Conservation (phyloP, 2,329 filamentous ascomycete genomes). For the Stemphylium lycopersici region DNA sequence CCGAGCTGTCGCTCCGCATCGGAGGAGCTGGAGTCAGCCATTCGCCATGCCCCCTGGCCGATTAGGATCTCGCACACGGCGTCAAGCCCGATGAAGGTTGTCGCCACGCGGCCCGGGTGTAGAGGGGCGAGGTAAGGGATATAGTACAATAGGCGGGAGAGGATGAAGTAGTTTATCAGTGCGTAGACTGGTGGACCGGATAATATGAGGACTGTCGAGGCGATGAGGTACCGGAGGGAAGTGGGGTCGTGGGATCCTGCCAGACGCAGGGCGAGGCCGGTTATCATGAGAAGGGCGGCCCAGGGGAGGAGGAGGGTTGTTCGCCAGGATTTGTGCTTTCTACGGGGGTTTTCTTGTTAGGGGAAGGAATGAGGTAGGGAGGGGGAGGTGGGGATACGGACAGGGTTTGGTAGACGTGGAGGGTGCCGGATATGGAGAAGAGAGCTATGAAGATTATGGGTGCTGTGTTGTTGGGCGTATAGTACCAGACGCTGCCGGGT, state of each 20-base stretch:
- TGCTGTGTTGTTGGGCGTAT: slow-evolving; percentile 61
- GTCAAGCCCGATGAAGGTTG: slow-evolving; percentile 62
- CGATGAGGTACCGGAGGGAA: slow-evolving; percentile 50
- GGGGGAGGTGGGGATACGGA: slow-evolving; percentile 44
- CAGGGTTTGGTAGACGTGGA: slow-evolving; percentile 63
- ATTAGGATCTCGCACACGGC: slow-evolving; percentile 59
- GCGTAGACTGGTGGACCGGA: slow-evolving; percentile 62
- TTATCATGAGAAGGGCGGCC: slow-evolving; percentile 61
- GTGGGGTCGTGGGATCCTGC: slow-evolving; percentile 60
- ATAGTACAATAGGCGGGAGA: slow-evolving; percentile 66
- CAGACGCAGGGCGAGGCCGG: slow-evolving; percentile 62
- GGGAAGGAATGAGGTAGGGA: not conserved
- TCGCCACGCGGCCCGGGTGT: slow-evolving; percentile 64
- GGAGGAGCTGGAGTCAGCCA: slow-evolving; percentile 50
- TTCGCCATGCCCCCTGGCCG: slow-evolving; percentile 57
- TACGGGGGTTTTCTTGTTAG: slow-evolving; percentile 27
- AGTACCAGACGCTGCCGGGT: slow-evolving; percentile 49
- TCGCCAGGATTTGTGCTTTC: slow-evolving; percentile 63
- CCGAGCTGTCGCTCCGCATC: slow-evolving; percentile 50
- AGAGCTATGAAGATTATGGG: slow-evolving; percentile 60
- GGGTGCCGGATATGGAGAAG: slow-evolving; percentile 54
- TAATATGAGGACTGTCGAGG: slow-evolving; percentile 50
- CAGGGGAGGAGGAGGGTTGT: slow-evolving; percentile 62
- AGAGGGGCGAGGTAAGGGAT: slow-evolving; percentile 65
- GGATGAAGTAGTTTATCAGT: slow-evolving; percentile 66